Base-by-base conservation (phyloP, 148 eudicot genomes). In the Euryodendron excelsum region DNA sequence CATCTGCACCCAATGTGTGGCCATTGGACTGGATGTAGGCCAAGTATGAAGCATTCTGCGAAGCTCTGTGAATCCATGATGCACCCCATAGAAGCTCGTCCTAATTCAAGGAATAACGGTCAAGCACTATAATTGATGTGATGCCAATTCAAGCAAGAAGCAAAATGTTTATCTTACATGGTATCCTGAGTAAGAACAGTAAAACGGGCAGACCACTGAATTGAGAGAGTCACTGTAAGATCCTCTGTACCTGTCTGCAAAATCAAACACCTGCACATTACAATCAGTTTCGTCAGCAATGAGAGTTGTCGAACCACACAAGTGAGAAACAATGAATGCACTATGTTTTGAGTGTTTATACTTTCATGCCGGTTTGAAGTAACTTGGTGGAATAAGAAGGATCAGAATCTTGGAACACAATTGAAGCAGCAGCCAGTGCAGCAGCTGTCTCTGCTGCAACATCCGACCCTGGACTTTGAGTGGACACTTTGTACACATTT, bases 81-180 rank as follows among this genome's bases (percentile, higher is more conserved):
- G 98, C 98, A 31, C 91, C 98, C 98, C 98, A 93, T 53, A 93
- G 80, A 31, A 93, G 94, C 85, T 93, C 98, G 73, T 93, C 98
- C 98, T 93, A 64, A n/a, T 71, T 18, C 37, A 1, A 17, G 36
- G n/a, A n/a, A n/a, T 18, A 5, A 60, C 59, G 23, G 78, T 62
- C 36, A 70, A 37, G 55, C 30, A 56, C 6, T 23, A 34, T 18
- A 30, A 61, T 18, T n/a, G n/a, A n/a, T n/a, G n/a, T 30, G 58
- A 61, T 9, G 18, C 5, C 21, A 63, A 30, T 33, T 55, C 10
- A 37, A 53, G 47, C 31, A 28, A 28, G 73, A 63, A 41, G 25
- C 0, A 31, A 28, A 30, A 44, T 23, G 15, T 5, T 31, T 41
- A 47, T 20, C 85, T 83, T 88, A 93, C 96, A 62, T 89, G 87